phyloP scores from a whole-genome alignment of 345 rosid genomes.

The Heritiera fomes region DNA sequence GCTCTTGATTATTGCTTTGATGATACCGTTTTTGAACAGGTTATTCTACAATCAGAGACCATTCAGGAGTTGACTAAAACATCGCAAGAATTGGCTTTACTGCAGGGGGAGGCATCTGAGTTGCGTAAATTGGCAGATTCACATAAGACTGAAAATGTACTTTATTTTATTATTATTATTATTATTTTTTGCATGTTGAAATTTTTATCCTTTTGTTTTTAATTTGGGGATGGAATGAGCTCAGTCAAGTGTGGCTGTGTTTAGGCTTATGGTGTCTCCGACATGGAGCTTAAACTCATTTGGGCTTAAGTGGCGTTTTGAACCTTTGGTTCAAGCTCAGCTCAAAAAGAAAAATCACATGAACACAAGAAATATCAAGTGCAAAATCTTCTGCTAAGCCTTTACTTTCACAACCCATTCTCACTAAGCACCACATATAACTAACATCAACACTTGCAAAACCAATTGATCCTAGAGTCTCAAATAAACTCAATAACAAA shows the following conservation, averaged over 20 bases:
- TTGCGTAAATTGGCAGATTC: constrained; percentile 65
- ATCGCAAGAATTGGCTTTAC: constrained; percentile 66
- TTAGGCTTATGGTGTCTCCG: background rate
- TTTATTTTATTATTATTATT: background rate
- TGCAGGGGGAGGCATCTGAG: constrained; percentile 76
- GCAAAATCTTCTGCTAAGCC: background rate
- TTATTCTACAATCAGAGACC: constrained; percentile 89
- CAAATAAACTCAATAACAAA: too few species aligned
- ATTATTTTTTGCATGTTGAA: background rate
- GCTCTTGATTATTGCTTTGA: background rate
- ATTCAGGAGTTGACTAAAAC: constrained; percentile 90
- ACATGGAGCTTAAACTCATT: background rate
- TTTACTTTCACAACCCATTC: background rate
- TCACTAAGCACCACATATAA: background rate
- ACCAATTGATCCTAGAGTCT: too few species aligned
- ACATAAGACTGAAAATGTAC: constrained; percentile 68
- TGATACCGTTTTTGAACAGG: constrained; percentile 48
- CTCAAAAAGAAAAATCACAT: background rate
- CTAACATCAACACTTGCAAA: background rate
- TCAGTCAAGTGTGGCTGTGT: background rate
- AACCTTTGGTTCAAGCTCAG: background rate
- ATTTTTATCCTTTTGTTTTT: background rate
- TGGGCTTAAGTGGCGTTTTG: background rate
- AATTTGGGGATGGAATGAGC: background rate
- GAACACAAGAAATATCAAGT: background rate